Conservation (phyloP, 2,329 filamentous ascomycete genomes). For the Calonectria hawksworthii region DNA sequence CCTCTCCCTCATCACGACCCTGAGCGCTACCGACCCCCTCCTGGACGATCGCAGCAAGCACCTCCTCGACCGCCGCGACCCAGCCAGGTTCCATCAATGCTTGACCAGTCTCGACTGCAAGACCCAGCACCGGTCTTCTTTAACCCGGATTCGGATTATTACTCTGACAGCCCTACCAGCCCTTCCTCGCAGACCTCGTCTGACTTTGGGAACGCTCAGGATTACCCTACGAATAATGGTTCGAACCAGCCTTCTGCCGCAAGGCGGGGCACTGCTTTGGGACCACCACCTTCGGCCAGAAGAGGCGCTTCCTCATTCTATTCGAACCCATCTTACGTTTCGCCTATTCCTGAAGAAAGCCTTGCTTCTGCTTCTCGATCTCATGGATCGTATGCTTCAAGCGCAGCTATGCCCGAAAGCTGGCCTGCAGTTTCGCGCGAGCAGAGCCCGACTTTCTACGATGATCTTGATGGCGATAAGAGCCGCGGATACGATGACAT, state of each 20-base stretch:
- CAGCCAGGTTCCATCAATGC: constrained; percentile 70
- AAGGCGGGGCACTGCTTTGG: constrained; percentile 67
- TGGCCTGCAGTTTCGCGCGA: constrained; percentile 69
- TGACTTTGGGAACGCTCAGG: constrained; percentile 70
- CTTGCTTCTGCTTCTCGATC: constrained; percentile 67
- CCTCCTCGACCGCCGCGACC: constrained; percentile 73
- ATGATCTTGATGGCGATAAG: constrained; percentile 64
- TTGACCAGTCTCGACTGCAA: constrained; percentile 69
- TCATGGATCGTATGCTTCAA: constrained; percentile 78
- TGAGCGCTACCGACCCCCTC: constrained; percentile 64
- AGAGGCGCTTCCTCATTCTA: constrained; percentile 75
- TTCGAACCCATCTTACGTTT: constrained; percentile 76
- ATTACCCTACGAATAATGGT: constrained; percentile 67
- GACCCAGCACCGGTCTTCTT: constrained; percentile 68
- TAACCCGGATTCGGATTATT: constrained; percentile 48
- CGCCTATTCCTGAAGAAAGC: constrained; percentile 82
- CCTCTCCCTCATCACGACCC: constrained; percentile 51
- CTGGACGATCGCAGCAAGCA: constrained; percentile 62
- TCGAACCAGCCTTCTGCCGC: constrained; percentile 42
- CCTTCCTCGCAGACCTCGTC: constrained; percentile 65
- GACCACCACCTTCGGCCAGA: constrained; percentile 72
- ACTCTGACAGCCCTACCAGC: constrained; percentile 60
- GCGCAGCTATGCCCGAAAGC: constrained; percentile 77
- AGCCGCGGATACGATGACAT: constrained; percentile 59
- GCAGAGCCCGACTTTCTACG: constrained; percentile 63